Conservation (phyloP, 2,329 filamentous ascomycete species). For the Colletotrichum neosansevieriae region DNA sequence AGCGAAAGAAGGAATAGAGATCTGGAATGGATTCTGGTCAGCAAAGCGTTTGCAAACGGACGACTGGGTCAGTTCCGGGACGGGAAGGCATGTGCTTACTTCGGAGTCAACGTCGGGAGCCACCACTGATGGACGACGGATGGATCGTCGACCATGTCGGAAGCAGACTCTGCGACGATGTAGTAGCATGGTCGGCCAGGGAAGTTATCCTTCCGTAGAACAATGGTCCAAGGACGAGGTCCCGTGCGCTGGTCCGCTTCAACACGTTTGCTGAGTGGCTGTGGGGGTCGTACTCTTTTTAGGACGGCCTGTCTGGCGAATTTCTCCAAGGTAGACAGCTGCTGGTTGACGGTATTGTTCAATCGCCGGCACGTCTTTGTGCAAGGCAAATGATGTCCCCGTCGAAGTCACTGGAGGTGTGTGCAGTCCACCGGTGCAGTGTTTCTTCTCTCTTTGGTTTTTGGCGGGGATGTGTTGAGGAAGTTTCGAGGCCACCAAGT, state of each 20-base stretch:
- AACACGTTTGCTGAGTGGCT: background rate
- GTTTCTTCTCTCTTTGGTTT: background rate
- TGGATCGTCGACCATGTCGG: background rate
- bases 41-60: background rate
- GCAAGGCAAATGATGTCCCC: background rate
- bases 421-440: background rate
- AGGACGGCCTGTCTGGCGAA: background rate
- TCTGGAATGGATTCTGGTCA: background rate
- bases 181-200: background rate
- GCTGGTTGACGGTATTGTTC: no score
- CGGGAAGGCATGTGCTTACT: background rate
- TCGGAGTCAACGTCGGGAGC: background rate
- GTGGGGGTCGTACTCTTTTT: background rate
- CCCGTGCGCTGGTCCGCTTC: background rate
- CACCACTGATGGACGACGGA: background rate
- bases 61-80: background rate
- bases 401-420: background rate
- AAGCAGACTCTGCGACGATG: slow-evolving; percentile 3
- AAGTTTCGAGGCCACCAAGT: no score
- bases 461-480: background rate
- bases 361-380: no score
- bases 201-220: background rate
- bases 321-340: no score
- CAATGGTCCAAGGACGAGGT: background rate
- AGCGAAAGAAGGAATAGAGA: background rate